Conservation (phyloP, 768 basidiomycete genomes). For the Pilatotrama ljubarskyi region DNA sequence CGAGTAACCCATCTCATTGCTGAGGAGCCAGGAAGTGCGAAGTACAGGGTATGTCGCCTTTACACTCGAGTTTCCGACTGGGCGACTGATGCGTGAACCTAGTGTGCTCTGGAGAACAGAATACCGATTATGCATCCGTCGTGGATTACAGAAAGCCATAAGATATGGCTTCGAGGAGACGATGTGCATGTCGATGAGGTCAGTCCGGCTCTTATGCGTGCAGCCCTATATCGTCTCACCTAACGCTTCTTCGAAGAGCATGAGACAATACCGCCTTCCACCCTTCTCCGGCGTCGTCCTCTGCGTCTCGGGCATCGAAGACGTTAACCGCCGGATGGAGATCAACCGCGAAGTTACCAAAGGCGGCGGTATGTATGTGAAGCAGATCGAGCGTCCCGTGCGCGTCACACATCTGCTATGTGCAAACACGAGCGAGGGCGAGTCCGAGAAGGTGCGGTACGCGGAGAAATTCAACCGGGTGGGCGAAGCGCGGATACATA, state of each 20-base stretch:
- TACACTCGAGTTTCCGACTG: too few relatives aligned
- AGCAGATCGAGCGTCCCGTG: conserved; percentile 75
- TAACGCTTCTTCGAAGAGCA: conserved; percentile 44
- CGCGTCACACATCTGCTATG: conserved; percentile 86
- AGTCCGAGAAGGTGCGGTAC: conserved; percentile 73
- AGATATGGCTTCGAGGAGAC: conserved; percentile 76
- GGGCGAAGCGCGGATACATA: conserved; percentile 69
- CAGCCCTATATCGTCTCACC: background rate
- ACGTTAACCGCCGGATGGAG: conserved; percentile 55
- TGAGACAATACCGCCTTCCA: conserved; percentile 62
- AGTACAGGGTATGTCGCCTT: conserved; percentile 71
- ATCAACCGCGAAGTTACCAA: conserved; percentile 61
- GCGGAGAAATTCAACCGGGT: conserved; percentile 71
- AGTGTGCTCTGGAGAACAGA: conserved; percentile 83
- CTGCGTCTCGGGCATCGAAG: conserved; percentile 75
- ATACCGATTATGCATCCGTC: conserved; percentile 77
- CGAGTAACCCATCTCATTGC: conserved; percentile 88
- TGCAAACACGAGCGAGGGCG: conserved; percentile 54
- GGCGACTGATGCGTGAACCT: too few relatives aligned
- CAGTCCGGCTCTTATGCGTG: conserved; percentile 20
- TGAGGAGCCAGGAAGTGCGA: conserved; percentile 74
- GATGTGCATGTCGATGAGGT: conserved; percentile 72
- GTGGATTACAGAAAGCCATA: conserved; percentile 76
- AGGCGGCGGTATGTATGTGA: conserved; percentile 69
- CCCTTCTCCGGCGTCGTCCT: conserved; percentile 71